Base-by-base conservation (phyloP, 208 protist genomes). In the Trypanosoma boissoni region DNA sequence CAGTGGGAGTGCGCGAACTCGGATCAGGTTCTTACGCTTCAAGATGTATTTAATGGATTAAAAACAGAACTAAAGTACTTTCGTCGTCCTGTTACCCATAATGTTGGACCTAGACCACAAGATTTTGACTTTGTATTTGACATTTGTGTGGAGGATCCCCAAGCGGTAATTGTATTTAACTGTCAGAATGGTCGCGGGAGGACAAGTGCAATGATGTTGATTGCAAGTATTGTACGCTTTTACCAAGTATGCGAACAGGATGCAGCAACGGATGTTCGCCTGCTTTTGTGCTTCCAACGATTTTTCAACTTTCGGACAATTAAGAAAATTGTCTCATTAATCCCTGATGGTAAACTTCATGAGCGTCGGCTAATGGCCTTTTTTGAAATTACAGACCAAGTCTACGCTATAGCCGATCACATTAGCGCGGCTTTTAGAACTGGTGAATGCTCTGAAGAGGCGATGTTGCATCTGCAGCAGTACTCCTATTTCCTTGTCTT, bases 111-210 rank as follows among this genome's bases (percentile, higher is more conserved):
- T 27, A 76, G 83, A 45, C 80, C 84, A 39, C 71, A 72, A 32
- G 83, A 94, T 72, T 94, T 94, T 57, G 84, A 94, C 71, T 94
- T 94, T 66, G 78, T 94, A 20, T 60, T 89, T 18, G 76, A 90
- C 54, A 68, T 74, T 14, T 92, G 88, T 60, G 50, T 89, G 27
- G 79, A 88, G 53, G 71, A 94, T 58, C 79, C 84, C n/a, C 78
- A 75, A 39, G 71, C 72, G 14, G 71, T 91, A 28, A 78, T 94
- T 49, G 68, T 92, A 48, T 94, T 91, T 63, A 94, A 88, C 72
- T 94, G 88, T 57, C 88, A 94, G 63, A 81, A 81, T 24, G 88
- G 88, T 34, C 78, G 88, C 39, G 88, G 88, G 20, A 80, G 80
- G 36, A 88, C 84, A 7, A 83, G 77, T 60, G 76, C 82, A 20